phyloP scores from a whole-genome alignment of 768 basidiomycete genomes.

The Melanogaster broomeanus region DNA sequence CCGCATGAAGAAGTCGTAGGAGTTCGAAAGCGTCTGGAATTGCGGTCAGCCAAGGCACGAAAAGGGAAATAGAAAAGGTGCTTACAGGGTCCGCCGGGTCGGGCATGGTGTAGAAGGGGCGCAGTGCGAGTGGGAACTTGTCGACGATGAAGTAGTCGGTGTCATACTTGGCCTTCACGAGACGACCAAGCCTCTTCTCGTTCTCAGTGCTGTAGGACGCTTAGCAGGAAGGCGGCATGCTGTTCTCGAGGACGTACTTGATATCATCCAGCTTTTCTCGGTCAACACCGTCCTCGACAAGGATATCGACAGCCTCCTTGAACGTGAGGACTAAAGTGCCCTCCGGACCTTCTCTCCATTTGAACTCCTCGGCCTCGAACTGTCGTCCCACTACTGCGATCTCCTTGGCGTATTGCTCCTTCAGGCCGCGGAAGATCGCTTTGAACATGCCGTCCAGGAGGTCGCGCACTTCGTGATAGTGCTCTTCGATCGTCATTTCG shows the following conservation, averaged over 20 bases:
- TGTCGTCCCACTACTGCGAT: slow-evolving; percentile 81
- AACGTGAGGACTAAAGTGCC: slow-evolving; percentile 86
- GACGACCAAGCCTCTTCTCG: slow-evolving; percentile 87
- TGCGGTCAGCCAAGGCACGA: background rate
- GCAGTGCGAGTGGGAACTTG: slow-evolving; percentile 94
- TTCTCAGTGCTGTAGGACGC: slow-evolving; percentile 77
- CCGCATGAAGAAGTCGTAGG: slow-evolving; percentile 99
- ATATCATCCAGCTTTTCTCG: slow-evolving; percentile 86
- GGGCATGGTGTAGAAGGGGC: slow-evolving; percentile 99
- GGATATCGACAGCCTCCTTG: slow-evolving; percentile 82
- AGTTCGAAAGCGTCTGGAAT: slow-evolving; percentile 86
- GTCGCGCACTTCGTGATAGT: slow-evolving; percentile 98
- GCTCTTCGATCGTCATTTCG: slow-evolving; percentile 98
- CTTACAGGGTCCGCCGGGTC: slow-evolving; percentile 87
- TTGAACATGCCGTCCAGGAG: slow-evolving; percentile 86
- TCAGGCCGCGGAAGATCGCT: slow-evolving; percentile 82
- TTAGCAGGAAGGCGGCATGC: slow-evolving; percentile 1
- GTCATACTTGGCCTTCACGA: slow-evolving; percentile 91
- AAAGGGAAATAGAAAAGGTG: slow-evolving; percentile 11
- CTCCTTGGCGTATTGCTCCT: slow-evolving; percentile 75
- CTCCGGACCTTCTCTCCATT: slow-evolving; percentile 68
- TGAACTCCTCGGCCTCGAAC: slow-evolving; percentile 95
- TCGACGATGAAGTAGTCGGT: slow-evolving; percentile 99
- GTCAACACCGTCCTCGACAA: slow-evolving; percentile 83
- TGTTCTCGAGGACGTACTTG: slow-evolving; percentile 50